phyloP scores from a whole-genome alignment of 495 filamentous ascomycete species.

The Tuber magnatum region DNA sequence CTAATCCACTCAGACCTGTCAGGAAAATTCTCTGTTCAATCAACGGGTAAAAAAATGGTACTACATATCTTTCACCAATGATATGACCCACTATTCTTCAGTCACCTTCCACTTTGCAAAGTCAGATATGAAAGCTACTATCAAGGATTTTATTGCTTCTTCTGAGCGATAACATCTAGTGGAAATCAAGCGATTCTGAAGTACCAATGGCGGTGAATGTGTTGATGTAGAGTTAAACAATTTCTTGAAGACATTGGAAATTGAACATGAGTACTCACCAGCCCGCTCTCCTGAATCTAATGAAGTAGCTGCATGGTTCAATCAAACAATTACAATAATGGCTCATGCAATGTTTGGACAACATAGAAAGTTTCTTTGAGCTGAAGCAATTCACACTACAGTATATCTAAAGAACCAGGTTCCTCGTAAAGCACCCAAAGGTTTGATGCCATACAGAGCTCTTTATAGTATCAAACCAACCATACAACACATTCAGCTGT shows the following conservation, averaged over 20 bases:
- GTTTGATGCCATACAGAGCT: constrained; percentile 9
- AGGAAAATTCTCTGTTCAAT: background rate
- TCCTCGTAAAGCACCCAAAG: constrained; percentile 3
- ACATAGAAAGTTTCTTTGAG: constrained; percentile 5
- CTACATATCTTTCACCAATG: constrained; percentile 12
- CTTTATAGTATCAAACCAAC: background rate
- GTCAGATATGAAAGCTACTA: background rate
- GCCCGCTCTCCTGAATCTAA: background rate
- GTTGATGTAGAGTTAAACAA: background rate
- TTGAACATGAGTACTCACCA: constrained; percentile 4
- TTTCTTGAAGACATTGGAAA: background rate
- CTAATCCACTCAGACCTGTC: constrained; percentile 10
- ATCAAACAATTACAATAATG: background rate
- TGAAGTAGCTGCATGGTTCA: background rate
- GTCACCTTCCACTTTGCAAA: background rate
- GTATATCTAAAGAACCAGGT: constrained; percentile 9
- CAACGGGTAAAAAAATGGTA: background rate
- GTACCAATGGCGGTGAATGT: constrained; percentile 10
- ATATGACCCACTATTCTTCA: background rate
- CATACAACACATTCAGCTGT: constrained; percentile 1
- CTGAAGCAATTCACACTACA: constrained; percentile 4
- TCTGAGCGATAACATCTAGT: constrained; percentile 1
- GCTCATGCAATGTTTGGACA: constrained; percentile 2
- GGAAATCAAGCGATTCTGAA: background rate
- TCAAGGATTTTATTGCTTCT: background rate